A percentile compares a stretch with the other conserved stretches of the same genome.
These are phyloP conservation scores for Cavenderia fasciculata DNA, from an alignment of 78 protist species.

Conservation along the genomic window DNA sequence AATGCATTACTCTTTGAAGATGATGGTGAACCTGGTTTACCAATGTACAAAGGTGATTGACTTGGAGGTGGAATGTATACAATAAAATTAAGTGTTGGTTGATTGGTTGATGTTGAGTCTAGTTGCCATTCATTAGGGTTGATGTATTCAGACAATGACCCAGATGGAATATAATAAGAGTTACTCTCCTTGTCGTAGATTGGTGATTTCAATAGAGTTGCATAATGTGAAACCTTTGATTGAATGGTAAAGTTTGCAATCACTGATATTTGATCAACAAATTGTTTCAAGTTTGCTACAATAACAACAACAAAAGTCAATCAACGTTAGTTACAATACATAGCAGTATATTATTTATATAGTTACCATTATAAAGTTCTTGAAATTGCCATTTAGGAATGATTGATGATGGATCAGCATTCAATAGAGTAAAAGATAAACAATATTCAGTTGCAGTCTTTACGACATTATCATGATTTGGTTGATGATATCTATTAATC, in stretches of 20 bases:
- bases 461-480: slow-evolving; percentile 38
- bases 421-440: slow-evolving; percentile 70
- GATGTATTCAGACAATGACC: slow-evolving; percentile 52
- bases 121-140: slow-evolving; percentile 79
- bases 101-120: slow-evolving; percentile 70
- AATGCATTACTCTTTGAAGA: slow-evolving; percentile 26
- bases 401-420: slow-evolving; percentile 59
- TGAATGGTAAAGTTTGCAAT: slow-evolving; percentile 77
- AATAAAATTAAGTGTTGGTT: slow-evolving; percentile 76
- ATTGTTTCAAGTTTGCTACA: slow-evolving; percentile 46
- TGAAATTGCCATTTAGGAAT: slow-evolving; percentile 71
- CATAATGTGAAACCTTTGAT: slow-evolving; percentile 73
- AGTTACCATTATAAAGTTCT: slow-evolving; percentile 50
- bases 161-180: slow-evolving; percentile 28
- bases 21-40: not conserved
- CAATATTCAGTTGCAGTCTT: slow-evolving; percentile 67
- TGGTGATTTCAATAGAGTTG: slow-evolving; percentile 59
- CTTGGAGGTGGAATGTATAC: slow-evolving; percentile 45
- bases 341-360: not conserved
- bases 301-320: not conserved
- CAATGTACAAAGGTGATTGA: slow-evolving; percentile 55
- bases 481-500: not conserved
- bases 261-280: slow-evolving; percentile 59
- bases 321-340: not conserved
- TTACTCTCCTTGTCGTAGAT: slow-evolving; percentile 2